A percentile compares a stretch with the other conserved stretches of the same genome.
phyloP scores from a whole-genome alignment of 371 early-diverging fungal genomes.

The Umbelopsis sp. region DNA sequence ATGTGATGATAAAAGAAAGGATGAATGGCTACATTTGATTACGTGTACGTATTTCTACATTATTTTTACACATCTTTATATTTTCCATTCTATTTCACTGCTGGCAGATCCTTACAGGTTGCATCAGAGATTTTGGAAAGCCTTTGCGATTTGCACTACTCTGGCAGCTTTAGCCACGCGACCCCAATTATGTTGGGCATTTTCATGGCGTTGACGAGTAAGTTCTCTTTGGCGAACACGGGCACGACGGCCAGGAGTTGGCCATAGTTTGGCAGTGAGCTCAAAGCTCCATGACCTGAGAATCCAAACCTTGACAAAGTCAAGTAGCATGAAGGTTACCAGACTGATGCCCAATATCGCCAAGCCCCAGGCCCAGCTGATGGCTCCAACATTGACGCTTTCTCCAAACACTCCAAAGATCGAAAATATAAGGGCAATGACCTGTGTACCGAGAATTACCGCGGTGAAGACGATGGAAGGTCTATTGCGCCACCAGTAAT shows the following conservation, averaged over 20 bases:
- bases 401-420: slow-evolving; percentile 70
- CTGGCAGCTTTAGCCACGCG: slow-evolving; percentile 2
- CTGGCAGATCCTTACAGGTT: background rate
- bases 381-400: slow-evolving; percentile 34
- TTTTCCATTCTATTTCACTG: background rate
- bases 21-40: background rate
- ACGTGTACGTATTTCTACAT: background rate
- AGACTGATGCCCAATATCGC: slow-evolving; percentile 70
- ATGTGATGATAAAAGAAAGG: background rate
- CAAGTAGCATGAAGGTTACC: slow-evolving; percentile 77
- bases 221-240: slow-evolving; percentile 11
- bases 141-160: slow-evolving; percentile 6
- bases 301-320: slow-evolving; percentile 83
- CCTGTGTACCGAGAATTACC: slow-evolving; percentile 88
- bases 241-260: slow-evolving; percentile 59
- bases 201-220: background rate
- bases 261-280: slow-evolving; percentile 70
- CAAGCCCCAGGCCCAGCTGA: slow-evolving; percentile 61
- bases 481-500: slow-evolving; percentile 86
- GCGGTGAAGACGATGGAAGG: slow-evolving; percentile 81
- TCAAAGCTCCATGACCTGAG: slow-evolving; percentile 73
- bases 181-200: background rate
- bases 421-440: slow-evolving; percentile 88
- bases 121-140: background rate
- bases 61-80: background rate